Evolutionary conservation across 257 asterid genomes (phyloP).

Genomic region (Forsythia suspensa): DNA sequence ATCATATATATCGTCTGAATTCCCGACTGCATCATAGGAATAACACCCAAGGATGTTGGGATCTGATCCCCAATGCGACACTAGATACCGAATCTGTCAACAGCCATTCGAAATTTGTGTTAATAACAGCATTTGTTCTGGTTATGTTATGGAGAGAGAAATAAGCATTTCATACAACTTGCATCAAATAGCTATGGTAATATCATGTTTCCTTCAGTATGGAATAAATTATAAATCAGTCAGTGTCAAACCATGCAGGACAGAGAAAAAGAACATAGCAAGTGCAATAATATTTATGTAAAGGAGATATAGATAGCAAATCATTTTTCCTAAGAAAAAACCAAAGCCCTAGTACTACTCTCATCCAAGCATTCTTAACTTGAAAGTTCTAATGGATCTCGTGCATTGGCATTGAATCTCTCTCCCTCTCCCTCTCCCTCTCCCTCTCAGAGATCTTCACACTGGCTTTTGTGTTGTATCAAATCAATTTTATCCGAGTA

Average conservation of each 20-base stretch:
- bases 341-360: background rate
- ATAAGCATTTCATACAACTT: background rate
- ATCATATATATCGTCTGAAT: conserved; percentile 79
- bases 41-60: conserved; percentile 87
- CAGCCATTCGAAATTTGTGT: conserved; percentile 4
- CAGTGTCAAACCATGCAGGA: background rate
- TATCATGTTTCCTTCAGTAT: background rate
- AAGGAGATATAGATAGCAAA: no score
- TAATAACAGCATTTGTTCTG: conserved; percentile 1
- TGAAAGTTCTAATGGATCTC: no score
- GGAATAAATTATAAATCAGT: no score
- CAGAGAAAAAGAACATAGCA: background rate
- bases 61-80: conserved; percentile 90
- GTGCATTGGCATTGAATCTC: no score
- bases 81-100: conserved; percentile 72
- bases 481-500: background rate
- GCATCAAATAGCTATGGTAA: background rate
- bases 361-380: background rate
- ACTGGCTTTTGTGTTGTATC: background rate
- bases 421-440: no score
- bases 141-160: background rate
- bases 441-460: background rate
- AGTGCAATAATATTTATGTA: no score
- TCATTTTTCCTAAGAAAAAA: background rate
- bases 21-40: conserved; percentile 91